Evolutionary conservation across 148 eudicot species (phyloP).

Genomic region (Camellia granthamiana): DNA sequence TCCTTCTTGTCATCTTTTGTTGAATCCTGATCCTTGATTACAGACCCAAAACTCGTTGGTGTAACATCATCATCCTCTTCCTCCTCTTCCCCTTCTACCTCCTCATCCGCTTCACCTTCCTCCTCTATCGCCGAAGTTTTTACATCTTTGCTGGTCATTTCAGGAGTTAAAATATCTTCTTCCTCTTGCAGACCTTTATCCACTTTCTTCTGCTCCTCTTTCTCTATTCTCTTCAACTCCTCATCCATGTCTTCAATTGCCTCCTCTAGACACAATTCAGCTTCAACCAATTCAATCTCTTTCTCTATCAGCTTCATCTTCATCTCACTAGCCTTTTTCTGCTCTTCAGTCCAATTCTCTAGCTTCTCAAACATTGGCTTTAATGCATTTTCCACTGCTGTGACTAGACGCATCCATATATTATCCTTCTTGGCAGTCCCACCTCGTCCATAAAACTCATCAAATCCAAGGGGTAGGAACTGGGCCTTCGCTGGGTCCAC

Average conservation of each 20-base stretch:
- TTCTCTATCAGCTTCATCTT: conserved; percentile 45
- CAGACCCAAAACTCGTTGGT: conserved; percentile 86
- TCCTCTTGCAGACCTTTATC: conserved; percentile 38
- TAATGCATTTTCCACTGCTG: conserved; percentile 34
- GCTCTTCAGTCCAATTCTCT: conserved; percentile 64
- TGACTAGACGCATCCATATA: conserved; percentile 33
- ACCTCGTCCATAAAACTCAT: conserved; percentile 68
- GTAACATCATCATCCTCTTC: conserved; percentile 54
- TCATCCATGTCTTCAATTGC: conserved; percentile 74
- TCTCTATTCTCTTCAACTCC: conserved; percentile 50
- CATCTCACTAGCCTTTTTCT: conserved; percentile 46
- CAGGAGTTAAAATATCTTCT: conserved; percentile 25
- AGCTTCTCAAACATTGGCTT: conserved; percentile 47
- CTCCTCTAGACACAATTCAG: conserved; percentile 62
- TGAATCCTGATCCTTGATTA: conserved; percentile 27
- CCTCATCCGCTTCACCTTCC: conserved; percentile 32
- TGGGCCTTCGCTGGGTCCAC: conserved; percentile 58
- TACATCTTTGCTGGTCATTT: conserved; percentile 23
- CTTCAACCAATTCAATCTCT: conserved; percentile 65
- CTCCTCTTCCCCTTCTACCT: conserved; percentile 48
- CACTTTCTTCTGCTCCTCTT: conserved; percentile 57
- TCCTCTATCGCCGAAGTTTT: conserved; percentile 30
- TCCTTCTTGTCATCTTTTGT: conserved; percentile 34
- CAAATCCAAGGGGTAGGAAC: conserved; percentile 84
- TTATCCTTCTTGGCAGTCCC: conserved; percentile 25